Base-by-base conservation (phyloP, 306 rosid species). In the Luffa aegyptiaca region DNA sequence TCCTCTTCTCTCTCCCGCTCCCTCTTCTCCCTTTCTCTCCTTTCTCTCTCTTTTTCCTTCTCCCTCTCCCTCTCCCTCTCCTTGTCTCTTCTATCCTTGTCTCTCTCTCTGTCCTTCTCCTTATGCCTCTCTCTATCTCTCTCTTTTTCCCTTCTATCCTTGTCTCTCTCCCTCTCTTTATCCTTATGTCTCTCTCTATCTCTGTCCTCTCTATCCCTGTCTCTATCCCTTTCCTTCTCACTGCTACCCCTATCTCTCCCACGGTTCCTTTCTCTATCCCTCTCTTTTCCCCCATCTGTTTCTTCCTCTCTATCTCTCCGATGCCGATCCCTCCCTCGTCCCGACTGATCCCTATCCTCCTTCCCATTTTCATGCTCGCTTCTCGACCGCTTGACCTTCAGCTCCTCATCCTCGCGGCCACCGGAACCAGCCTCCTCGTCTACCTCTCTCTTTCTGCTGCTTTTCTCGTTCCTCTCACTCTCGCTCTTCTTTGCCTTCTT, bases 291-390 rank as follows among this genome's bases (percentile, higher is more conserved):
- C 73, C 78, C 80, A 17, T 84, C 90, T 75, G 93, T 80, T 77
- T 88, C 85, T 42, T 80, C 82, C 36, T 83, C 84, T 39, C 88
- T 86, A 44, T 86, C 92, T 82, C 86, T 86, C 6, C 92, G 84
- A 69, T 82, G 86, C 63, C 91, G 82, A 26, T 88, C 91, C 82
- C 81, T 86, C 58, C 31, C 83, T 63, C 84, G 84, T 8, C 84
- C 89, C 13, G 89, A 84, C 45, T 85, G 87, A 35, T 84, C 90
- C 21, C 89, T 85, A 48, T 87, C 92, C 72, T 84, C 88, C 80
- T 66, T 89, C 16, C 92, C 93, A n/a, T 91, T 95, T 74, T 95
- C 97, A 39, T 89, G 90, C 66, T 92, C 93, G 18, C 79, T 86
- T 55, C 79, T 86, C 5, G 92, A 87, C 83, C 86, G 80, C 88